These are phyloP conservation scores for Tuber umbilicatum DNA, from an alignment of 495 filamentous ascomycete genomes.

Conservation along the genomic window DNA sequence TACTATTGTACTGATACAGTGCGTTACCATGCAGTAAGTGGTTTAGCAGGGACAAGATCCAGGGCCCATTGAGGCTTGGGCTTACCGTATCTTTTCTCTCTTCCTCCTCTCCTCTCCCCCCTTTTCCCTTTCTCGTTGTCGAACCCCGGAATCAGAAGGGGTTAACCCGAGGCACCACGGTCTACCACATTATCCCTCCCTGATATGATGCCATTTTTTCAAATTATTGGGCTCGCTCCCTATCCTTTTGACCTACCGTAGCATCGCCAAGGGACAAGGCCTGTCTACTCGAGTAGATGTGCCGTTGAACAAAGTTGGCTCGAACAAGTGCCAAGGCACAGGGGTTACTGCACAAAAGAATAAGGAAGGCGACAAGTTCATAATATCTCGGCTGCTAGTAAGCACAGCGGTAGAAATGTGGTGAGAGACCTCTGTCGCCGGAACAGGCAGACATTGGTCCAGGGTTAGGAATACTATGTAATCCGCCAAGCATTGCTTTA, in stretches of 20 bases:
- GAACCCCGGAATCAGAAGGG: neutral
- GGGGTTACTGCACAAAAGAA: neutral
- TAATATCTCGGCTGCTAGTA: neutral
- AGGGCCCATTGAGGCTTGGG: neutral
- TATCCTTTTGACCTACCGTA: neutral
- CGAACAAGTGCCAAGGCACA: neutral
- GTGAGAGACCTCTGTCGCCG: neutral
- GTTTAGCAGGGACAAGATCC: neutral
- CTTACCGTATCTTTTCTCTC: neutral
- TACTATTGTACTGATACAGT: neutral
- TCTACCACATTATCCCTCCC: neutral
- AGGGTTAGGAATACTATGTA: no score
- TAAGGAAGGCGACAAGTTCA: neutral
- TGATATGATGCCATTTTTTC: no score
- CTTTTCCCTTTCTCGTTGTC: neutral
- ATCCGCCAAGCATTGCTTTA: no score
- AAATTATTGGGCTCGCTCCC: neutral
- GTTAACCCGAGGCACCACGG: neutral
- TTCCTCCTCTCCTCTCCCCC: neutral
- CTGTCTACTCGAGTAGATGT: neutral
- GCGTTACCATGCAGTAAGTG: neutral
- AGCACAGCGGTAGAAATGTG: neutral
- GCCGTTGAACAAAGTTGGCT: neutral
- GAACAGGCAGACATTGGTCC: neutral
- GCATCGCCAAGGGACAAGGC: neutral